Evolutionary conservation across 2,329 filamentous ascomycete species (phyloP), one percentile per base, ranked within the genome.

Genomic region (Talaromyces funiculosus): DNA sequence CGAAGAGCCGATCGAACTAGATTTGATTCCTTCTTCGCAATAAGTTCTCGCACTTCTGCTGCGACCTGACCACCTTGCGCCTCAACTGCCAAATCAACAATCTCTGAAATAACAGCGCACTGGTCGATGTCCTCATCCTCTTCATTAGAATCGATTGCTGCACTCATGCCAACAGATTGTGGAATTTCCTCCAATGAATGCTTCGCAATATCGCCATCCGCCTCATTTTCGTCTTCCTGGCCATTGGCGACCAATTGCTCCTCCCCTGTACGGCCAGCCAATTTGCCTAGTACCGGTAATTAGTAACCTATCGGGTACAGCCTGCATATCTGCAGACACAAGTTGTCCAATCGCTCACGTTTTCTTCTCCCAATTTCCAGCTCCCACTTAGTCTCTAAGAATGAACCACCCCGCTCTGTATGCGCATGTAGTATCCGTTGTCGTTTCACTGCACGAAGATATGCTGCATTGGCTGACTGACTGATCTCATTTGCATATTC

Each of bases 371-470:
- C 65, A 7, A 61, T 64, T 37, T 74, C 72, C 37, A 67, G 66
- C 62, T 76, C 75, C 73, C 75, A 76, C 59, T 74, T 75, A 3
- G 75, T 77, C 63, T 77, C 75, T 16, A 76, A 66, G 62, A 77
- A 76, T 18, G 73, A 75, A 26, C 68, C 66, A 35, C 68, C 70
- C 35, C 68, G 65, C 53, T 66, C 64, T 1, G 53, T 35, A 14
- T 63, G 63, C 45, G 57, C 60, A 37, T 64, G 62, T 37, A 45
- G 31, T 40, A 74, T 66, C 62, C 74, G 71, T 31, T 66, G 67
- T 26, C 73, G 68, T 66, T 77, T 77, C 26, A 75, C 68, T 35
- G 71, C 73, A 22, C 75, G 73, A 43, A 70, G 47, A 43, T 67
- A 68, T 4, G 64, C 64, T 5, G 65, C 63, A 60, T 66, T 67